Conservation (phyloP, 768 basidiomycete species). For the Artomyces pyxidatus region DNA sequence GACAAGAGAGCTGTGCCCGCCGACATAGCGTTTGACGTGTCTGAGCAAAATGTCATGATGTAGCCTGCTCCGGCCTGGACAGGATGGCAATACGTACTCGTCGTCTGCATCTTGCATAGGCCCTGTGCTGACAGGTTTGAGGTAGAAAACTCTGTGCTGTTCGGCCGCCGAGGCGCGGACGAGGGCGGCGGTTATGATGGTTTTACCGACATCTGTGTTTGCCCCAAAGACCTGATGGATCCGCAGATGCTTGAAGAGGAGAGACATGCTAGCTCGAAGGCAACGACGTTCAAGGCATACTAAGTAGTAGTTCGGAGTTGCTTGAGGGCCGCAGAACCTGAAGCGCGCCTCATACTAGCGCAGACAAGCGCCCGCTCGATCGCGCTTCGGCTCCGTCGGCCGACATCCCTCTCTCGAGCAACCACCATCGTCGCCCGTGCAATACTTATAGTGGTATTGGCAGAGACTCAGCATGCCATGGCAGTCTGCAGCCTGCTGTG, state of each 20-base stretch:
- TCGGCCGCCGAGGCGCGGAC: constrained; percentile 63
- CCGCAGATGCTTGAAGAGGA: constrained; percentile 78
- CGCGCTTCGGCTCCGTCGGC: neutral
- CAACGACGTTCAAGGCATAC: neutral
- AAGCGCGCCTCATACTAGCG: neutral
- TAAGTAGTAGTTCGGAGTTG: no score
- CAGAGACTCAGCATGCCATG: no score
- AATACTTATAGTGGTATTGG: neutral
- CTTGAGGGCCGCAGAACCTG: neutral
- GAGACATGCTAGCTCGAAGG: constrained; percentile 56
- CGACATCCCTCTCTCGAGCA: neutral
- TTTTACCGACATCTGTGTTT: constrained; percentile 96
- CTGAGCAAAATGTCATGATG: constrained; percentile 29
- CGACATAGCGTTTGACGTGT: constrained; percentile 53
- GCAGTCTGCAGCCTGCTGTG: neutral
- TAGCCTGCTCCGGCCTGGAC: constrained; percentile 1
- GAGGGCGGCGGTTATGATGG: constrained; percentile 80
- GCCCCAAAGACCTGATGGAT: constrained; percentile 92
- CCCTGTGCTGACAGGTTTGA: constrained; percentile 93
- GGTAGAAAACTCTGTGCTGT: constrained; percentile 49
- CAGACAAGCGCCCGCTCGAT: neutral
- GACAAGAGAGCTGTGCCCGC: constrained; percentile 32
- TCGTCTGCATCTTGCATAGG: constrained; percentile 76
- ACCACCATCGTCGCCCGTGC: neutral
- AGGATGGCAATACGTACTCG: constrained; percentile 32